Evolutionary conservation across 306 rosid genomes (phyloP).

Genomic region (Herpetospermum pedunculosum): DNA sequence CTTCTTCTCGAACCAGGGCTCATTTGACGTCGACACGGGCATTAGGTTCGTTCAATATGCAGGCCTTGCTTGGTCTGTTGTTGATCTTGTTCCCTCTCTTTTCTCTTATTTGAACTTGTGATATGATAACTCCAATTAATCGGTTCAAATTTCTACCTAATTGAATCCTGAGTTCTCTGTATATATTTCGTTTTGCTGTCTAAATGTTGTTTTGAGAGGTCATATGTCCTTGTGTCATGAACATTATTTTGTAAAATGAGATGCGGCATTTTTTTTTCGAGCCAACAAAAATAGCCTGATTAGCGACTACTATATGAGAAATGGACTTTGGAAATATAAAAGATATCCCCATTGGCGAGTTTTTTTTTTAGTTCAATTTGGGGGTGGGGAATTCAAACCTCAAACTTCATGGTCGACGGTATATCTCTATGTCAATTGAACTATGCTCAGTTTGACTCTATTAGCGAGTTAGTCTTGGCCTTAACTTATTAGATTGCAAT

Average conservation of each 20-base stretch:
- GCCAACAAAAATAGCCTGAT: not conserved
- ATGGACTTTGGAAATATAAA: not conserved
- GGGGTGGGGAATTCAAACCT: too few relatives aligned
- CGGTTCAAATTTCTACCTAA: not conserved
- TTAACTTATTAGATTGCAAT: too few relatives aligned
- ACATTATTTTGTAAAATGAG: not conserved
- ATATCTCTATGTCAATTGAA: too few relatives aligned
- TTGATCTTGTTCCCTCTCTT: constrained; percentile 78
- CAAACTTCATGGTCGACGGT: too few relatives aligned
- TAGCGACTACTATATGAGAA: not conserved
- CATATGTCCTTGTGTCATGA: not conserved
- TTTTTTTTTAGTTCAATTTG: too few relatives aligned
- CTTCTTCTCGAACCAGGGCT: constrained; percentile 26
- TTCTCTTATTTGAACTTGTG: constrained; percentile 50
- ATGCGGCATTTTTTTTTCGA: not conserved
- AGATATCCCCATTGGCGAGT: too few relatives aligned
- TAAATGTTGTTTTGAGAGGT: not conserved
- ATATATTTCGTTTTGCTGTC: not conserved
- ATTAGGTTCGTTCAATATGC: constrained; percentile 80
- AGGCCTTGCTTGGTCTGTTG: constrained; percentile 93
- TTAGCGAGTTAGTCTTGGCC: too few relatives aligned
- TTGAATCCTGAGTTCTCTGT: not conserved
- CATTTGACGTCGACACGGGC: constrained; percentile 80
- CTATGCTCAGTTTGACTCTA: too few relatives aligned
- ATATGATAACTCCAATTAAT: not conserved